Conservation (phyloP, 1,284 basidiomycete species). For the Cutaneotrichosporon sp. region DNA sequence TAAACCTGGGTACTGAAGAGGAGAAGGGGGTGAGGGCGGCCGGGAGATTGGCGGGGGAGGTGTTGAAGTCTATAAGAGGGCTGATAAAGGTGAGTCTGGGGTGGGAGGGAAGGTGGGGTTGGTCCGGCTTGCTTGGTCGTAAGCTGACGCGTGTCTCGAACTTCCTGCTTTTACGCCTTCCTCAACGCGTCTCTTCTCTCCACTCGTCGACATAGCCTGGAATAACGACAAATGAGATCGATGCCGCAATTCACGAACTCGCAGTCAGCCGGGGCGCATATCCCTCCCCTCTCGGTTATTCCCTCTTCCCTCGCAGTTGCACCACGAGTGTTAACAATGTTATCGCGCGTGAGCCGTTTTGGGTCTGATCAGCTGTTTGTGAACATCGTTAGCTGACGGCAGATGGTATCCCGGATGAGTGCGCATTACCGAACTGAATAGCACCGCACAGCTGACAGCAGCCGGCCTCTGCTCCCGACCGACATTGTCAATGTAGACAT, state of each 20-base stretch:
- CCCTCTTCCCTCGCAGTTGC: slow-evolving; percentile 75
- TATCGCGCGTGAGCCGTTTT: slow-evolving; percentile 48
- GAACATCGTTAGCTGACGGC: slow-evolving; percentile 29
- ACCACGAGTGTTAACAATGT: slow-evolving; percentile 77
- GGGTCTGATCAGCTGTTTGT: too few species aligned
- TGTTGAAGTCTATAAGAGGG: slow-evolving; percentile 57
- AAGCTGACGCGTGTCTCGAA: too few species aligned
- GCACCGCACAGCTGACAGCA: slow-evolving; percentile 35
- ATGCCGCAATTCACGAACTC: slow-evolving; percentile 64
- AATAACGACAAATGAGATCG: slow-evolving; percentile 67
- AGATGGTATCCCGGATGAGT: slow-evolving; percentile 86
- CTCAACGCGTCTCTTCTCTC: neutral
- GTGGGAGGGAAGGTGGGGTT: neutral
- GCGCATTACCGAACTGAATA: slow-evolving; percentile 24
- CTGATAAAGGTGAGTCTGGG: slow-evolving; percentile 56
- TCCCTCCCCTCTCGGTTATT: slow-evolving; percentile 78
- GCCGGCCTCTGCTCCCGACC: slow-evolving; percentile 69
- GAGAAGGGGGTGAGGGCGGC: slow-evolving; percentile 59
- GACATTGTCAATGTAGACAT: slow-evolving; percentile 83
- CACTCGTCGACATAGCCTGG: slow-evolving; percentile 59
- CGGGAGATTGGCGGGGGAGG: slow-evolving; percentile 59
- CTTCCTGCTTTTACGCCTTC: too few species aligned
- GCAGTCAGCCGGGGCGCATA: slow-evolving; percentile 69
- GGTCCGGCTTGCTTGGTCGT: too few species aligned
- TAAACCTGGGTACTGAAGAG: slow-evolving; percentile 58